phyloP scores from a whole-genome alignment of 176 grass and related monocot species.

The Olyra latifolia region DNA sequence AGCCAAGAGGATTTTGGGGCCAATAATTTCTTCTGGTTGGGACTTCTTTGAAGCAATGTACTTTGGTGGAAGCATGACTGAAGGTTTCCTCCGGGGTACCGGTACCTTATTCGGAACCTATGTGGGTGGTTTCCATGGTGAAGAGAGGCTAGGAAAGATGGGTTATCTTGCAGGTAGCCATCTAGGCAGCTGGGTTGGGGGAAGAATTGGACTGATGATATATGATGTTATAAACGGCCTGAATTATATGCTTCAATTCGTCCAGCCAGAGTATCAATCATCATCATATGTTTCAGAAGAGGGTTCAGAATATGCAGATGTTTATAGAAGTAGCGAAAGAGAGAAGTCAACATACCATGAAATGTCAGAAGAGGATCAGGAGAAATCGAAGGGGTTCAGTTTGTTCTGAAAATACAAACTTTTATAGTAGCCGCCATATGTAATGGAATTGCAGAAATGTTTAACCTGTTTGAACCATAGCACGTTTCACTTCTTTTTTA shows the following conservation, averaged over 20 bases:
- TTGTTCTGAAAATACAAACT: conserved; percentile 42
- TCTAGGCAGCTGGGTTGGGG: conserved; percentile 91
- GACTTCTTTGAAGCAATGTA: conserved; percentile 99
- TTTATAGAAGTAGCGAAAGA: conserved; percentile 31
- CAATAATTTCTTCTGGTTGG: conserved; percentile 91
- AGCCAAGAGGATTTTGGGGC: conserved; percentile 87
- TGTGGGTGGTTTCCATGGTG: conserved; percentile 76
- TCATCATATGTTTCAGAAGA: conserved; percentile 23
- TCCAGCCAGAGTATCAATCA: conserved; percentile 43
- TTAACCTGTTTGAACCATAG: not conserved
- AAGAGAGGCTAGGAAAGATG: conserved; percentile 78
- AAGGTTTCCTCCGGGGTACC: conserved; percentile 79
- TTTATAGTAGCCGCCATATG: not conserved
- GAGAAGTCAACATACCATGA: conserved; percentile 42
- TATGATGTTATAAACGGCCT: conserved; percentile 89
- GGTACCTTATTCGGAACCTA: conserved; percentile 95
- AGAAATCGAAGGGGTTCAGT: conserved; percentile 49
- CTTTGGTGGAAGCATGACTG: conserved; percentile 82
- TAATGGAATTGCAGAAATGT: not conserved
- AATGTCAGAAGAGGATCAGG: conserved; percentile 26
- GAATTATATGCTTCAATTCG: conserved; percentile 61
- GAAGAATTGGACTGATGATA: conserved; percentile 93
- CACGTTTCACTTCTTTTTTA: conserved; percentile 30
- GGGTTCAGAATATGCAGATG: conserved; percentile 41
- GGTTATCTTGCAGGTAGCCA: conserved; percentile 95